Conservation (phyloP, 2,329 filamentous ascomycete genomes). For the Eutypella sp. region DNA sequence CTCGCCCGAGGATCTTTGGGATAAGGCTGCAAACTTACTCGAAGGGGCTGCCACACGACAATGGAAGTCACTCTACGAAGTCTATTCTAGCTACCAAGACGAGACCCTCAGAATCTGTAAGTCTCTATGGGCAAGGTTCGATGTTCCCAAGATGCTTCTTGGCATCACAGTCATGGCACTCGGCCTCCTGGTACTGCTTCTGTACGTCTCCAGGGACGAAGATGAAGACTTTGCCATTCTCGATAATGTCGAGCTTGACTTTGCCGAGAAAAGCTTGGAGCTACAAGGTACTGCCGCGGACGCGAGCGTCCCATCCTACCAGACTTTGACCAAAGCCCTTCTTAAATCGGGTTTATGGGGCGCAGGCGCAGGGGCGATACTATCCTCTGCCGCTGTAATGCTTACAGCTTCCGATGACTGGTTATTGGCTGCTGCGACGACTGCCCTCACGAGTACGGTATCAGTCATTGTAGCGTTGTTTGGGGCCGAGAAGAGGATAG, state of each 20-base stretch:
- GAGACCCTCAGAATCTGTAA: conserved; percentile 77
- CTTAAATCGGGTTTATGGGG: conserved; percentile 32
- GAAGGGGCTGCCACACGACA: conserved; percentile 32
- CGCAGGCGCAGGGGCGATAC: conserved; percentile 27
- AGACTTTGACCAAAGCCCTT: conserved; percentile 34
- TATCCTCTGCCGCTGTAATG: conserved; percentile 26
- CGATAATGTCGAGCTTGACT: conserved; percentile 54
- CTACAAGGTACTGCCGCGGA: conserved; percentile 34
- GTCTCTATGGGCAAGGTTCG: conserved; percentile 85
- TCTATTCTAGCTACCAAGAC: conserved; percentile 69
- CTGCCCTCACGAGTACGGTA: conserved; percentile 40
- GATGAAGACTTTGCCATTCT: conserved; percentile 50
- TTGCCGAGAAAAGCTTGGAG: conserved; percentile 54
- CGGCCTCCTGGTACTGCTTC: conserved; percentile 62
- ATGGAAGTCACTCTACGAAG: conserved; percentile 43
- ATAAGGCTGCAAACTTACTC: conserved; percentile 36
- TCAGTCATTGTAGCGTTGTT: conserved; percentile 38
- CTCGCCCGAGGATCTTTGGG: conserved; percentile 54
- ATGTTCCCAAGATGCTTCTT: conserved; percentile 77
- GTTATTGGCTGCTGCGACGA: conserved; percentile 35
- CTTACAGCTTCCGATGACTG: conserved; percentile 34
- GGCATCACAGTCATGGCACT: conserved; percentile 68
- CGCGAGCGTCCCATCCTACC: conserved; percentile 25
- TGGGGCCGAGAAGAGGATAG: conserved; percentile 37
- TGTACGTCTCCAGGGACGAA: conserved; percentile 63